These are phyloP conservation scores for Rhizopus delemar DNA, from an alignment of 371 early-diverging fungal species.

Conservation along the genomic window DNA sequence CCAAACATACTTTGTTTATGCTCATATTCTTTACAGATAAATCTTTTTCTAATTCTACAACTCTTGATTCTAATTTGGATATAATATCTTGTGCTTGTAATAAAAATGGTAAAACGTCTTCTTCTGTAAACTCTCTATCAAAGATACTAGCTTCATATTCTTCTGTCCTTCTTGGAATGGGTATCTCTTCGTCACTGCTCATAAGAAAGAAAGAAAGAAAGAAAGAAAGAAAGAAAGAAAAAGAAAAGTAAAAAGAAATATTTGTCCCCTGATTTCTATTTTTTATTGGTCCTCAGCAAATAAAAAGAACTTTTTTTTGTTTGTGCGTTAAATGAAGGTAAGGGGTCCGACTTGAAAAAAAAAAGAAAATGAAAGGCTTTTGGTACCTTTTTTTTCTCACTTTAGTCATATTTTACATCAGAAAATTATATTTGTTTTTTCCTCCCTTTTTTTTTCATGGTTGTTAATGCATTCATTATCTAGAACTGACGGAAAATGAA, in stretches of 20 bases:
- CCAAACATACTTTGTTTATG: neutral
- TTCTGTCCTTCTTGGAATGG: slow-evolving; percentile 3
- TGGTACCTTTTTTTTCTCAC: neutral
- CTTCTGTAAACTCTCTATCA: slow-evolving; percentile 41
- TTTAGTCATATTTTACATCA: too few species aligned
- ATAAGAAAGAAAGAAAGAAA: neutral
- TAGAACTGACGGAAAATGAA: neutral
- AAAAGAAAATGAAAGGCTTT: neutral
- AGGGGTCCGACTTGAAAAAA: neutral
- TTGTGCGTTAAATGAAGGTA: neutral
- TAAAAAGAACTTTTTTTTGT: neutral
- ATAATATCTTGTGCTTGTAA: slow-evolving; percentile 61
- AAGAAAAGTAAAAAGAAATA: slow-evolving; percentile 4
- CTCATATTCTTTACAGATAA: slow-evolving; percentile 36
- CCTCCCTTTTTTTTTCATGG: neutral
- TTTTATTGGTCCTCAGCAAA: neutral
- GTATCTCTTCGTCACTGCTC: slow-evolving; percentile 2
- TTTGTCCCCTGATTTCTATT: slow-evolving; percentile 2
- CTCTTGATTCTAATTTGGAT: slow-evolving; percentile 55
- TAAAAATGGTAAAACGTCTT: slow-evolving; percentile 55
- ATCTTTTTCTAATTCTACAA: slow-evolving; percentile 55
- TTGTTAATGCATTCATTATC: neutral
- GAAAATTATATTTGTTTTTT: too few species aligned
- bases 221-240: neutral
- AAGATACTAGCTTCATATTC: slow-evolving; percentile 17